These are phyloP conservation scores for Lentinula boryana DNA, from an alignment of 768 basidiomycete species.

Conservation along the genomic window DNA sequence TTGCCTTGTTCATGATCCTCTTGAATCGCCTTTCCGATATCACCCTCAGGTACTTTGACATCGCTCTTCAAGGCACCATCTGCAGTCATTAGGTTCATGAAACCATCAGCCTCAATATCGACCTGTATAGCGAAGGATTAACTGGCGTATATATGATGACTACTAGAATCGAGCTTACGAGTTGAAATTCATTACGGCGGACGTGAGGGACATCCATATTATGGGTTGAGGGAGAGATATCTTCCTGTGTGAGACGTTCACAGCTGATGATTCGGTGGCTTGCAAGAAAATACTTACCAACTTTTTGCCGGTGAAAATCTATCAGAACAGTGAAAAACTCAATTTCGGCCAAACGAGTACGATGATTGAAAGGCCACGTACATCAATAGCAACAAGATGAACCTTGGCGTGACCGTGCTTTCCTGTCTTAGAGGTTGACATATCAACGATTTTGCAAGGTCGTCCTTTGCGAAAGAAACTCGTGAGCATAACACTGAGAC, in stretches of 20 bases:
- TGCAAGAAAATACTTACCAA: slow-evolving; percentile 48
- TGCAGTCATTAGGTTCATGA: slow-evolving; percentile 86
- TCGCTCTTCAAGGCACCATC: slow-evolving; percentile 89
- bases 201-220: slow-evolving; percentile 99
- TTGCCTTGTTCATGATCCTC: slow-evolving; percentile 77
- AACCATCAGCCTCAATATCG: slow-evolving; percentile 83
- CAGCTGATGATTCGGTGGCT: background rate
- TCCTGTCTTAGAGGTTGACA: slow-evolving; percentile 99
- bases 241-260: slow-evolving; percentile 51
- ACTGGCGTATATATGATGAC: slow-evolving; percentile 6
- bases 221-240: slow-evolving; percentile 95
- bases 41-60: slow-evolving; percentile 85
- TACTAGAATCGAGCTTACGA: slow-evolving; percentile 43
- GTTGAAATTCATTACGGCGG: slow-evolving; percentile 80
- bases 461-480: slow-evolving; percentile 40
- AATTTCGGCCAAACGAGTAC: slow-evolving; percentile 5
- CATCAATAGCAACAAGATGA: slow-evolving; percentile 94
- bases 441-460: slow-evolving; percentile 98
- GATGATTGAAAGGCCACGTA: slow-evolving; percentile 34
- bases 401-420: slow-evolving; percentile 99
- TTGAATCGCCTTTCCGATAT: slow-evolving; percentile 70
- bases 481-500: background rate
- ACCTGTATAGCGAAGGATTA: slow-evolving; percentile 34
- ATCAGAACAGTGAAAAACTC: slow-evolving; percentile 9
- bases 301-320: slow-evolving; percentile 99